phyloP scores from a whole-genome alignment of 352 stramenopile species.

The Phytophthora cryptogea region DNA sequence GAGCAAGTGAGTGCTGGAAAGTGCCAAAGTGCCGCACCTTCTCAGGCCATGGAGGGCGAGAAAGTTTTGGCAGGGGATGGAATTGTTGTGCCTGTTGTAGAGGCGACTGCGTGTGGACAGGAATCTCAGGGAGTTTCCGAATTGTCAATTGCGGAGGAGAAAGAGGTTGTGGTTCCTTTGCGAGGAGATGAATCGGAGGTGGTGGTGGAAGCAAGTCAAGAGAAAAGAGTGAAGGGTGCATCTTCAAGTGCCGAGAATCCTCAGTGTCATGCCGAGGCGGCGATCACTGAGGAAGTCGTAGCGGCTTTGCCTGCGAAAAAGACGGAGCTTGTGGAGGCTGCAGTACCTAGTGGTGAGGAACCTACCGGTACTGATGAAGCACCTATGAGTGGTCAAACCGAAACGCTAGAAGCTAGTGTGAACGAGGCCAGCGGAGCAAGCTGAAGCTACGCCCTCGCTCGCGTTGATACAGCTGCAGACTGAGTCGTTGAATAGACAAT shows the following conservation, averaged over 20 bases:
- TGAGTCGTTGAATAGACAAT: conserved; percentile 29
- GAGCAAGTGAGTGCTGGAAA: conserved; percentile 16
- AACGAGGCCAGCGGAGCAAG: conserved; percentile 19
- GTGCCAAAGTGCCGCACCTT: conserved; percentile 7
- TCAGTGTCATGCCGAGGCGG: conserved; percentile 8
- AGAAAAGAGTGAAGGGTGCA: conserved; percentile 9
- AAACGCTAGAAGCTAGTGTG: conserved; percentile 23
- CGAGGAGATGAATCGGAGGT: conserved; percentile 4
- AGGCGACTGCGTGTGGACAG: conserved; percentile 26
- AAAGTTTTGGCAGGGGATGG: conserved; percentile 12
- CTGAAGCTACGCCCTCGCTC: conserved; percentile 19
- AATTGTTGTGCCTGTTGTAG: conserved; percentile 26
- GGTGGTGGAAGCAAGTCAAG: conserved; percentile 9
- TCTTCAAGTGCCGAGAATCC: conserved; percentile 11
- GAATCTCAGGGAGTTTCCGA: conserved; percentile 28
- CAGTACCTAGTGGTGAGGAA: conserved; percentile 9
- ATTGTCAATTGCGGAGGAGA: conserved; percentile 7
- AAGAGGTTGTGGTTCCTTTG: conserved; percentile 6
- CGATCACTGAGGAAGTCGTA: conserved; percentile 27
- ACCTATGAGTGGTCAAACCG: conserved; percentile 2
- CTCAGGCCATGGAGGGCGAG: conserved; percentile 2
- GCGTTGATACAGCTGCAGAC: conserved; percentile 15
- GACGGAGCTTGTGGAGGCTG: conserved; percentile 8
- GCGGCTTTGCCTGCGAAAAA: conserved; percentile 18
- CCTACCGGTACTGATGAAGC: conserved; percentile 5